Conservation (phyloP, 495 filamentous ascomycete species). For the Durotheca rogersii region DNA sequence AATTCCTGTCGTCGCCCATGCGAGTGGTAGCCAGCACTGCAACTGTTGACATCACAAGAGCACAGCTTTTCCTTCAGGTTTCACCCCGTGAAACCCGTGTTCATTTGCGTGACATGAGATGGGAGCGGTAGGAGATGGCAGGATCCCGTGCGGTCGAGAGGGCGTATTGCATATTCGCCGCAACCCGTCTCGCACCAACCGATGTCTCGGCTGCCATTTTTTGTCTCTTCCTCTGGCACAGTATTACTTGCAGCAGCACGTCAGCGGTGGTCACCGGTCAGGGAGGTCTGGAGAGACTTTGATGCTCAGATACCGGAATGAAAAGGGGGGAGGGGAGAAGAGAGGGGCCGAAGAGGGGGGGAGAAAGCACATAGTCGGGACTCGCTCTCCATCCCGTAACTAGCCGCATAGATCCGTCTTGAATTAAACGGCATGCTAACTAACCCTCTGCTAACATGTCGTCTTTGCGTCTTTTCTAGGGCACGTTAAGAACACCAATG, state of each 20-base stretch:
- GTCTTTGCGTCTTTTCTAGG: no score
- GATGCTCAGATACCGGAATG: background rate
- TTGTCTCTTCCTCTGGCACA: conserved; percentile 5
- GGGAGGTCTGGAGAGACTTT: no score
- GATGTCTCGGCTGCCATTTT: background rate
- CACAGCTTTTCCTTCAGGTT: conserved; percentile 2
- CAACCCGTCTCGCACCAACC: conserved; percentile 8
- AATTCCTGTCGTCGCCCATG: background rate
- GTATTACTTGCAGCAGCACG: conserved; percentile 31
- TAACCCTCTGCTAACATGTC: no score
- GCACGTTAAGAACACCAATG: no score
- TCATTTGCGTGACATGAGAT: conserved; percentile 10
- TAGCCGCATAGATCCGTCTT: background rate
- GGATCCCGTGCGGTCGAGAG: conserved; percentile 6
- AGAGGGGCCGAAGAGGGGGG: background rate
- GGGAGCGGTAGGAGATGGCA: conserved; percentile 2
- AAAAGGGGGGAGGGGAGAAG: background rate
- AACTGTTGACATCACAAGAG: conserved; percentile 27
- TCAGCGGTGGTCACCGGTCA: conserved; percentile 22
- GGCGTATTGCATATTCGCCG: conserved; percentile 1
- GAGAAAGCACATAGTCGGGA: background rate
- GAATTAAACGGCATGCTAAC: background rate
- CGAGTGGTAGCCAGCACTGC: conserved; percentile 3
- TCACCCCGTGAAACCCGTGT: conserved; percentile 16
- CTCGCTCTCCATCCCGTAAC: no score